These are phyloP conservation scores for Colletotrichum tropicale DNA, from an alignment of 2,329 filamentous ascomycete genomes.

Conservation along the genomic window DNA sequence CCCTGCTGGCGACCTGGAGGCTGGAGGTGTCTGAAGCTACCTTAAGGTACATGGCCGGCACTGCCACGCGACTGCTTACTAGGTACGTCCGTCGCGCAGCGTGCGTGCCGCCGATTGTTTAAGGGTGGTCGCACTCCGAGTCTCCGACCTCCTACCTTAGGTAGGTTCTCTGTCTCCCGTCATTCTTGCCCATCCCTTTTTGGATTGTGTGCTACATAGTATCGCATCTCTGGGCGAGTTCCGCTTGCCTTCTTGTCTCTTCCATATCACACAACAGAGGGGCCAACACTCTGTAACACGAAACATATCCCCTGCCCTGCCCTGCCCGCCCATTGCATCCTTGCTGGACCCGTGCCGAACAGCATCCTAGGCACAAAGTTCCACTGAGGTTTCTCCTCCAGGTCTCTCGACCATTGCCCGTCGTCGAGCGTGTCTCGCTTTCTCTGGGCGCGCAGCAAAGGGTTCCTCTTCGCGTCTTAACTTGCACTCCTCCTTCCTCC, in stretches of 20 bases:
- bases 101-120: neutral
- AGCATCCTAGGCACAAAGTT: neutral
- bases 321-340: neutral
- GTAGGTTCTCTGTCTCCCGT: neutral
- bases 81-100: neutral
- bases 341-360: neutral
- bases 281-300: neutral
- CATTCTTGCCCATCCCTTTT: neutral
- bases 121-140: neutral
- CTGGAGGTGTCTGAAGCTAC: neutral
- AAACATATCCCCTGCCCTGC: neutral
- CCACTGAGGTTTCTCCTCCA: neutral
- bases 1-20: neutral
- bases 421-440: neutral
- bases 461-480: neutral
- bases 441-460: neutral
- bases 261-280: neutral
- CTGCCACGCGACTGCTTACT: constrained; percentile 18
- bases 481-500: neutral
- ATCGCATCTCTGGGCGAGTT: neutral
- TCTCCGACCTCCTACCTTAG: neutral
- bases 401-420: neutral
- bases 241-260: neutral
- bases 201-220: neutral
- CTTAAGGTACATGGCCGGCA: neutral